Base-by-base conservation (phyloP, 345 rosid species). In the Lepidium aucheri region DNA sequence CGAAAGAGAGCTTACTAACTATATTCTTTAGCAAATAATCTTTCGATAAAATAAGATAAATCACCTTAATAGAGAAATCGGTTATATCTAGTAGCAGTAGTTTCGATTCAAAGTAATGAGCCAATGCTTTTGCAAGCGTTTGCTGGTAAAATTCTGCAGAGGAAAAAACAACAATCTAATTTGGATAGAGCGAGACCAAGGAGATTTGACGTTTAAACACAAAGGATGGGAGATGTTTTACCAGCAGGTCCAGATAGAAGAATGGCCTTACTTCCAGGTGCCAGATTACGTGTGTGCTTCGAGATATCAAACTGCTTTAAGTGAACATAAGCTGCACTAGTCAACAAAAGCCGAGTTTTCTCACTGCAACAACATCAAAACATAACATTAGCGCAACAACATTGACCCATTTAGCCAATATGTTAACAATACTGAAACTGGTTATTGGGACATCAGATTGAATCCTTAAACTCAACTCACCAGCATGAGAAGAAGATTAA, bases 221-320 rank as follows among this genome's bases (percentile, higher is more conserved):
- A 28, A 62, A 50, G 14, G 10, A 52, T 50, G 35, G 16, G 7
- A 66, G 34, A 72, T 20, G 35, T 77, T 51, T 51, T 87, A 95
- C 99, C 97, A 9, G 97, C 82, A 26, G 94, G 87, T 60, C 98
- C 99, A 1, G 97, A 89, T 18, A 95, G 85, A 80, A 95, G 79
- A 79, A 95, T 91, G 42, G 90, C 77, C 68, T 83, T 82, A 63
- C 99, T 89, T 3, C 90, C 97, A 67, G 99, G 96, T 36, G 97
- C 83, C 66, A 95, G 97, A 66, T 95, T 91, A 65, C 99, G 79
- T 0, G 90, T 91, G 69, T 95, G 94, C 83, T 83, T 87, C 11
- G 96, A 91, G 65, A 95, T 80, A 52, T 95, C 93, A 13, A 63
- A 70, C 71, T 89, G 88, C 81, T 87, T 91, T 50, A 95, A 73